Evolutionary conservation across 495 filamentous ascomycete species (phyloP).

Genomic region (Neurospora africana): DNA sequence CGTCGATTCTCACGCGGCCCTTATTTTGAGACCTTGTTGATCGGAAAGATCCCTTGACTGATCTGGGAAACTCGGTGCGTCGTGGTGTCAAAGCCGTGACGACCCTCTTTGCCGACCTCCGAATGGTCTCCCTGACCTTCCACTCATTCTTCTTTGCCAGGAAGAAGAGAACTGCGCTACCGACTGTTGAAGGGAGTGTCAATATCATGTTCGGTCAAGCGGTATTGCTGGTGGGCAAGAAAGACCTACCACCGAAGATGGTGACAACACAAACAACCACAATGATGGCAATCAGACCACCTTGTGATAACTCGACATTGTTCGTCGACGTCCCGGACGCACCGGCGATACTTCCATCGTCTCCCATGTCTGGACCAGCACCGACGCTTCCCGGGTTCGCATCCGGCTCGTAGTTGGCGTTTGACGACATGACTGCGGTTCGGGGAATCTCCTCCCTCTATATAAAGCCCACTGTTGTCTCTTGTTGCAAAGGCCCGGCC

Average conservation of each 20-base stretch:
- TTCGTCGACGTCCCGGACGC: constrained; percentile 42
- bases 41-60: constrained; percentile 30
- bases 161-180: constrained; percentile 40
- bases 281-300: constrained; percentile 52
- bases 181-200: constrained; percentile 24
- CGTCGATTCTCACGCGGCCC: constrained; percentile 27
- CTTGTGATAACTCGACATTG: constrained; percentile 42
- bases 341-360: constrained; percentile 38
- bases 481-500: not conserved
- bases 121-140: constrained; percentile 42
- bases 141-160: constrained; percentile 48
- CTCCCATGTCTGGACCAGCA: constrained; percentile 12
- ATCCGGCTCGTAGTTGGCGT: constrained; percentile 10
- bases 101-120: constrained; percentile 42
- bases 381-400: not conserved
- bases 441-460: not conserved
- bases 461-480: not conserved
- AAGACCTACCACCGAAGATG: constrained; percentile 43
- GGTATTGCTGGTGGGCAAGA: not conserved
- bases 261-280: constrained; percentile 48
- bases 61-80: constrained; percentile 43
- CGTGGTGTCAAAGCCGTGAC: constrained; percentile 43
- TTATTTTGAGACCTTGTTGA: constrained; percentile 14
- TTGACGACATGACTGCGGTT: not conserved
- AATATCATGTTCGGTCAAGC: not conserved